Percentiles rank a stretch among this genome's conserved stretches.
These are phyloP conservation scores for Hypoxylon sp. DNA, from an alignment of 2,329 filamentous ascomycete species.

Conservation along the genomic window DNA sequence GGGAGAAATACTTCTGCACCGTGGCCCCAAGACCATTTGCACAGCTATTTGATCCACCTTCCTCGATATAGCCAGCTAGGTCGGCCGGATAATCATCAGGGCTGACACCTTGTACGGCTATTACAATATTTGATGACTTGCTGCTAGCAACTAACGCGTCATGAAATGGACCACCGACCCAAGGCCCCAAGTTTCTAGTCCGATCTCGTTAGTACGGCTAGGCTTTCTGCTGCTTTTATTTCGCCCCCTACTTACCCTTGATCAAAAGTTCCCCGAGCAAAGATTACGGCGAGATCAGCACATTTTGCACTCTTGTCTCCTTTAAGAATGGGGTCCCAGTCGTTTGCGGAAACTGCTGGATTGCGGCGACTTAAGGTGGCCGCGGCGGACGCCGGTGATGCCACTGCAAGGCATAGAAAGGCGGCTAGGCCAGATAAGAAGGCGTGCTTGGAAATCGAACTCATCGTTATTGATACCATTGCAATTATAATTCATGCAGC, in stretches of 20 bases:
- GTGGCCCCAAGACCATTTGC: constrained; percentile 30
- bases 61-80: constrained; percentile 42
- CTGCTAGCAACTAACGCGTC: constrained; percentile 28
- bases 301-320: constrained; percentile 32
- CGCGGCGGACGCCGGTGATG: constrained; percentile 17
- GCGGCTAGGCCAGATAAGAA: constrained; percentile 23
- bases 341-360: constrained; percentile 35
- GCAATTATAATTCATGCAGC: background rate
- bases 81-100: constrained; percentile 41
- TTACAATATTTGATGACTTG: constrained; percentile 24
- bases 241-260: constrained; percentile 32
- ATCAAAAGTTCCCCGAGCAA: constrained; percentile 46
- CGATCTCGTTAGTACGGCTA: constrained; percentile 10
- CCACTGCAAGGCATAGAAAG: constrained; percentile 7
- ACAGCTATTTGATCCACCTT: constrained; percentile 42
- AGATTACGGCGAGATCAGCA: constrained; percentile 44
- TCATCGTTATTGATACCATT: background rate
- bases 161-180: constrained; percentile 42
- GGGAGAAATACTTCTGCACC: constrained; percentile 39
- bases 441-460: constrained; percentile 1
- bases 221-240: background rate
- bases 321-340: constrained; percentile 39
- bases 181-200: constrained; percentile 41
- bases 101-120: constrained; percentile 43
- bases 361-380: constrained; percentile 24